Conservation (phyloP, 441 rosid species). For the Hura crepitans region DNA sequence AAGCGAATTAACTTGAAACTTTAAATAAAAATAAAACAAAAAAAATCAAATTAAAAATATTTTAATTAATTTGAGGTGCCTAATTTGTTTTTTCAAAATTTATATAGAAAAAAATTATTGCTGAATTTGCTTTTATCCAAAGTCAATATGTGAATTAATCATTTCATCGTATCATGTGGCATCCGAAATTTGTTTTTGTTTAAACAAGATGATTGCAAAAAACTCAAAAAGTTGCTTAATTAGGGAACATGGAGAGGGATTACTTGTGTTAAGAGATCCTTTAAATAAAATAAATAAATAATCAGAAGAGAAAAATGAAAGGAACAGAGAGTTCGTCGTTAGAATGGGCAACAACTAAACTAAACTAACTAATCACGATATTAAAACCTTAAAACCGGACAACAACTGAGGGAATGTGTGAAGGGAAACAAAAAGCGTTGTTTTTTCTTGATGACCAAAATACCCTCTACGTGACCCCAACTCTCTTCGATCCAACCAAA, state of each 20-base stretch:
- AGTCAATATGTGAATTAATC: no score
- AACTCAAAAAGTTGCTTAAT: not conserved
- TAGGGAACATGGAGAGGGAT: constrained; percentile 6
- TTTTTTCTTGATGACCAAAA: not conserved
- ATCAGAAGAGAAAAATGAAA: not conserved
- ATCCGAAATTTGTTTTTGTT: not conserved
- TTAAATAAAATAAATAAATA: not conserved
- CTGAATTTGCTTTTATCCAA: no score
- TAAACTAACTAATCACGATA: not conserved
- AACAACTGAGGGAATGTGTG: not conserved
- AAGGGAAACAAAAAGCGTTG: constrained; percentile 9
- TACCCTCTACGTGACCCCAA: not conserved
- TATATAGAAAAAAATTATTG: no score
- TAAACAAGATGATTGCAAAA: not conserved
- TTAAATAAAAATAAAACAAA: no score
- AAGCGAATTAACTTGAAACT: no score
- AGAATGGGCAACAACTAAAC: not conserved
- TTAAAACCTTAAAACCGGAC: constrained; percentile 17
- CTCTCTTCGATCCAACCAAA: not conserved
- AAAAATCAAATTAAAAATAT: no score
- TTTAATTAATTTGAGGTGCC: no score
- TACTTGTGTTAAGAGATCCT: not conserved
- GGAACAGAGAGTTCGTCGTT: not conserved
- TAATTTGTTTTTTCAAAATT: no score
- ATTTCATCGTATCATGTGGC: not conserved